Conservation (phyloP, 768 basidiomycete genomes). For the Solioccasus polychromus region DNA sequence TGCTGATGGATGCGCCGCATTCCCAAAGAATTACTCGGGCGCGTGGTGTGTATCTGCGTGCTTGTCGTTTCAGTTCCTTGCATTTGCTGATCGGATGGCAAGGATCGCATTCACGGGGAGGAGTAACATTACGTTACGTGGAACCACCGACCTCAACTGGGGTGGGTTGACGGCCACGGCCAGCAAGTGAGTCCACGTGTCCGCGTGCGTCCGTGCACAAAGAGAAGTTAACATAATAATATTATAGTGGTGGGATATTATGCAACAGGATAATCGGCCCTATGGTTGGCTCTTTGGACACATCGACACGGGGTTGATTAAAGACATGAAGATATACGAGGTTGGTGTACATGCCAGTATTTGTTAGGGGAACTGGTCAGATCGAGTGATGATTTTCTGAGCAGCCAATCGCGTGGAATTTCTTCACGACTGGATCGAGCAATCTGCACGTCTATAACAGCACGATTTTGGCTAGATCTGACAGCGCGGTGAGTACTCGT, state of each 20-base stretch:
- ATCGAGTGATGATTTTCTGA: not conserved
- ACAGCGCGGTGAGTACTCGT: slow-evolving; percentile 25
- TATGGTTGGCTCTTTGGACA: slow-evolving; percentile 54
- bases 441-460: slow-evolving; percentile 56
- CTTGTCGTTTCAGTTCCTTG: not conserved
- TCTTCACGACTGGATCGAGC: slow-evolving; percentile 46
- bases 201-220: not conserved
- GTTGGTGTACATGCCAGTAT: slow-evolving; percentile 33
- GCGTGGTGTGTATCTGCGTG: not conserved
- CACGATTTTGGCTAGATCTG: slow-evolving; percentile 50
- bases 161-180: slow-evolving; percentile 64
- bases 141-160: slow-evolving; percentile 52
- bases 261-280: slow-evolving; percentile 51
- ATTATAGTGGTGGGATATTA: slow-evolving; percentile 56
- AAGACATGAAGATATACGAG: slow-evolving; percentile 57
- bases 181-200: slow-evolving; percentile 38
- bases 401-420: slow-evolving; percentile 60
- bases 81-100: slow-evolving; percentile 4
- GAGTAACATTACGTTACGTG: slow-evolving; percentile 55
- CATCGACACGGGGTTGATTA: slow-evolving; percentile 51
- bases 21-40: slow-evolving; percentile 42
- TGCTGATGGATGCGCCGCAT: slow-evolving; percentile 4
- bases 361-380: too few species aligned
- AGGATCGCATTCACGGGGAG: slow-evolving; percentile 58
- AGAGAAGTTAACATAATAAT: not conserved